A percentile compares a stretch with the other conserved stretches of the same genome.
Evolutionary conservation across 257 asterid species (phyloP).

Genomic region (Oldenlandia corymbosa): DNA sequence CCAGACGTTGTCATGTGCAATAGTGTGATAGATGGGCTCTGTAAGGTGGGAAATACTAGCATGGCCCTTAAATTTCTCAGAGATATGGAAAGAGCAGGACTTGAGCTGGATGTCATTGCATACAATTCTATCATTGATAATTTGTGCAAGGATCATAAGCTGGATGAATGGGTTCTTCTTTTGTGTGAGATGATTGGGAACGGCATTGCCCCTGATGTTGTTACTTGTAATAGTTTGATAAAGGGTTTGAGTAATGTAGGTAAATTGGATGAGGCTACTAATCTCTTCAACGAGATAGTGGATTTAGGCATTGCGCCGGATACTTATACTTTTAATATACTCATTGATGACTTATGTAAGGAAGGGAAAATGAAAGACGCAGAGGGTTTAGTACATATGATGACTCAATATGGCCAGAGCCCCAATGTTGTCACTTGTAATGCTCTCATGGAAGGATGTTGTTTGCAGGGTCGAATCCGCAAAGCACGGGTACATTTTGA

Average conservation of each 20-base stretch:
- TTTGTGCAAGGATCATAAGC: conserved; percentile 25
- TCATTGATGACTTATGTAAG: conserved; percentile 7
- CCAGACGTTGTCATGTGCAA: conserved; percentile 6
- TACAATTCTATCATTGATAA: conserved; percentile 20
- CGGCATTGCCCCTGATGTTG: conserved; percentile 8
- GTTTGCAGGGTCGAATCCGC: conserved; percentile 21
- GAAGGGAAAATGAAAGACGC: conserved; percentile 21
- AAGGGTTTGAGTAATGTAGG: conserved; percentile 16
- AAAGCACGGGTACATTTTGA: conserved; percentile 21
- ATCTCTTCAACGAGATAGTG: conserved; percentile 1
- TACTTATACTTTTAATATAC: background rate
- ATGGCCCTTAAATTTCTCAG: conserved; percentile 18
- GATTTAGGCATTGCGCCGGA: background rate
- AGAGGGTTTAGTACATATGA: conserved; percentile 15
- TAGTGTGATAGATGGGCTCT: conserved; percentile 27
- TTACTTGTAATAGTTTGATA: conserved; percentile 18
- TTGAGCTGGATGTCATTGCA: conserved; percentile 9
- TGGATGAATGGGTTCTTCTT: conserved; percentile 16
- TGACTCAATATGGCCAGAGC: conserved; percentile 13
- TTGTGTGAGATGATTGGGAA: conserved; percentile 4
- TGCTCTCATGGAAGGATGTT: conserved; percentile 28
- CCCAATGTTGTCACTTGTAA: conserved; percentile 26
- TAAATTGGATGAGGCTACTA: conserved; percentile 4
- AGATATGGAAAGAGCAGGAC: conserved; percentile 1
- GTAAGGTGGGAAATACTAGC: conserved; percentile 27